phyloP scores from a whole-genome alignment of 2,329 filamentous ascomycete genomes.

The Penicillium sp. region DNA sequence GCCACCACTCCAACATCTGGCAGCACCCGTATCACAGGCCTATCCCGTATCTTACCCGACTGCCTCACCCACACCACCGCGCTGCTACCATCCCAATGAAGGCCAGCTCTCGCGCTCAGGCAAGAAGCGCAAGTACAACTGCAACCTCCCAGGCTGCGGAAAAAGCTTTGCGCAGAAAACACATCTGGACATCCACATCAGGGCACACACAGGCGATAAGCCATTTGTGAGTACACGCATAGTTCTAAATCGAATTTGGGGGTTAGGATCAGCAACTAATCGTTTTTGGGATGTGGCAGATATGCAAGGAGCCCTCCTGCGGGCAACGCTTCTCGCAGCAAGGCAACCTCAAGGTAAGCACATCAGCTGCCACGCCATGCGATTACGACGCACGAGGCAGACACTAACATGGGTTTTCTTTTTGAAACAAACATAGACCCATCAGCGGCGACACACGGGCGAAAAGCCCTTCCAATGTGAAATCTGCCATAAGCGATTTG shows the following conservation, averaged over 20 bases:
- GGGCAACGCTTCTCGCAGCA: constrained; percentile 81
- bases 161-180: constrained; percentile 90
- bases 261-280: neutral
- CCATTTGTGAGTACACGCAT: constrained; percentile 68
- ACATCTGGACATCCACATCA: constrained; percentile 83
- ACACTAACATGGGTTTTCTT: neutral
- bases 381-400: neutral
- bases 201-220: constrained; percentile 84
- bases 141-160: constrained; percentile 68
- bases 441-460: constrained; percentile 81
- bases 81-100: constrained; percentile 31
- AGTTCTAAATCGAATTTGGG: neutral
- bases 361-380: neutral
- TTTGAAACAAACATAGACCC: constrained; percentile 57
- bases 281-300: constrained; percentile 36
- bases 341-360: constrained; percentile 77
- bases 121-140: constrained; percentile 66
- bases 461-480: constrained; percentile 81
- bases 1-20: constrained; percentile 37
- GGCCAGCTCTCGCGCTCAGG: constrained; percentile 35
- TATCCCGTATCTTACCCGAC: constrained; percentile 25
- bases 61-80: constrained; percentile 11
- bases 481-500: constrained; percentile 76
- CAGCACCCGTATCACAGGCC: constrained; percentile 23
- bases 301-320: constrained; percentile 71